Base-by-base conservation (phyloP, 2,329 filamentous ascomycete species). In the Trichoderma atrobrunneum region DNA sequence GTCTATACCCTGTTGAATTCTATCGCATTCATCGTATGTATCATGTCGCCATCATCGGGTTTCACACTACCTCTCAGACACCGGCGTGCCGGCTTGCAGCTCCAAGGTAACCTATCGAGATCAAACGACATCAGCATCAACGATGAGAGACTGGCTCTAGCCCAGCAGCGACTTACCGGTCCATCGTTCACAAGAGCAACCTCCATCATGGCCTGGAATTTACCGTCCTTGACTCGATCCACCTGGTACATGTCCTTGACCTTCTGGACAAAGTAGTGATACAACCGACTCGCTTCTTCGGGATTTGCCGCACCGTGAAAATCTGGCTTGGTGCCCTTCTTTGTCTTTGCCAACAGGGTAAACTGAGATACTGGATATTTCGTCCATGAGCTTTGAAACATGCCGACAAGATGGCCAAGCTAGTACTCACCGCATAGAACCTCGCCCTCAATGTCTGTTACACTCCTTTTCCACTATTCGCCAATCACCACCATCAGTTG, bases 191-290 rank as follows among this genome's bases (percentile, higher is more conserved):
- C 90, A 34, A 98, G 83, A 63, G 93, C 92, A 72, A 99, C 95
- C 79, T 98, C 92, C 96, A 99, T 99, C 95, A 97, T 98, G 64
- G 96, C 96, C 79, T 97, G 95, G 81, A 99, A 99, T 34, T 95
- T 90, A n/a, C 97, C 96, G 80, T 99, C 92, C 80, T 97, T 94
- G 72, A 99, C 95, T 74, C 87, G 91, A 10, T 94, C 92, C 7
- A 88, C 81, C 6, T 85, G 81, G 80, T 98, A 97, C 3, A 90
- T 86, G 69, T 90, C 86, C 76, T 90, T 88, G 56, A 98, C 90
- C 76, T 92, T 93, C 65, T 88, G 84, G 76, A 95, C 89, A 83
- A 99, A 98, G 79, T 91, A 87, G 70, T 95, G 89, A 80, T 98
- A 99, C 7, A 98, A 86, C 73, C 87, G 87, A 77, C 90, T 93